A percentile compares a stretch with the other conserved stretches of the same genome.
phyloP scores from a whole-genome alignment of 805 yeast species.

The Ogataea henricii region DNA sequence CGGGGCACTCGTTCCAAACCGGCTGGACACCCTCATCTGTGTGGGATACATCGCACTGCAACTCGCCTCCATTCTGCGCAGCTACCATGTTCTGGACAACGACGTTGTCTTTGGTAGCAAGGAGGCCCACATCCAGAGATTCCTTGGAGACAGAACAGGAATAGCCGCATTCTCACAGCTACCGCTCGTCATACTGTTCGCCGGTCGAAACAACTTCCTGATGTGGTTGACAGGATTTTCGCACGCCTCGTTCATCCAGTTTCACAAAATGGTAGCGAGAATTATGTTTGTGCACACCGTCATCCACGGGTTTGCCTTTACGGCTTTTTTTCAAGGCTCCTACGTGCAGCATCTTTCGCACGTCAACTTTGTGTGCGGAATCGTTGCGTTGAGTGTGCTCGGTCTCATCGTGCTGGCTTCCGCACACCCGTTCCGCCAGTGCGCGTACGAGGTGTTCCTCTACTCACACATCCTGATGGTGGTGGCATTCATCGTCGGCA shows the following conservation, averaged over 20 bases:
- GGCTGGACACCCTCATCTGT: slow-evolving; percentile 35
- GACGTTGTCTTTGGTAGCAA: slow-evolving; percentile 34
- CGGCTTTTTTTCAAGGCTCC: slow-evolving; percentile 13
- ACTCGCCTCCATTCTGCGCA: slow-evolving; percentile 23
- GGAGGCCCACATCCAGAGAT: slow-evolving; percentile 36
- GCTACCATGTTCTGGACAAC: slow-evolving; percentile 16
- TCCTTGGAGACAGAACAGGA: slow-evolving; percentile 40
- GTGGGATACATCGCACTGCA: slow-evolving; percentile 30
- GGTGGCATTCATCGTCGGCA: slow-evolving; percentile 50
- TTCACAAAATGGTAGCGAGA: slow-evolving; percentile 70
- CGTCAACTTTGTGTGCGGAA: slow-evolving; percentile 34
- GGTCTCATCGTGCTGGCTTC: slow-evolving; percentile 51
- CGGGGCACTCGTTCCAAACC: slow-evolving; percentile 32
- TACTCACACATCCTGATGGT: slow-evolving; percentile 59
- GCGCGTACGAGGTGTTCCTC: slow-evolving; percentile 61
- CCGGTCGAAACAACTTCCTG: slow-evolving; percentile 50
- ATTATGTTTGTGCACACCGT: slow-evolving; percentile 25
- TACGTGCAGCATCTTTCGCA: slow-evolving; percentile 13
- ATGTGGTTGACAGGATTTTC: slow-evolving; percentile 46
- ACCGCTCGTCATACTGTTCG: slow-evolving; percentile 46
- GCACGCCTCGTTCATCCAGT: slow-evolving; percentile 46
- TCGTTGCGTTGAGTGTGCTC: slow-evolving; percentile 43
- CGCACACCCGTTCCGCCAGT: slow-evolving; percentile 49
- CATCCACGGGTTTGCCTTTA: slow-evolving; percentile 40
- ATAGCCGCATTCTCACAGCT: slow-evolving; percentile 41